Evolutionary conservation across 2,329 filamentous ascomycete species (phyloP).

Genomic region (Trichophyton schoenleinii): DNA sequence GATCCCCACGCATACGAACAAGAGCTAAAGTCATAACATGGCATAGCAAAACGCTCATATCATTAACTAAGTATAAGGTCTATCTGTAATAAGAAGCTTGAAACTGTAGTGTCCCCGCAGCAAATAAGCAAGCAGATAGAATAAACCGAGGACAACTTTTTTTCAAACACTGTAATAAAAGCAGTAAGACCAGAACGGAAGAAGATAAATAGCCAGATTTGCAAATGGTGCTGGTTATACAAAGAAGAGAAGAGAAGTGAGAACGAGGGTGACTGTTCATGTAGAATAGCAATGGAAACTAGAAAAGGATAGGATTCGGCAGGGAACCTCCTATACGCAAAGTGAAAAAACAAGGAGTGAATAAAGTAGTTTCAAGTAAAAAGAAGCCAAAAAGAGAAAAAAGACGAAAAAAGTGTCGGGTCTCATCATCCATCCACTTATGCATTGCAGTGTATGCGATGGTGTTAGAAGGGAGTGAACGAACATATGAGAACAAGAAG

Average conservation of each 20-base stretch:
- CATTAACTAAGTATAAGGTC: background rate
- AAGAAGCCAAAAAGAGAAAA: background rate
- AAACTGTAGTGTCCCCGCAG: background rate
- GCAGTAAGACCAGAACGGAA: background rate
- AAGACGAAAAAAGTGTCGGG: background rate
- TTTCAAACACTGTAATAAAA: background rate
- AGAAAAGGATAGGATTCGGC: too few relatives aligned
- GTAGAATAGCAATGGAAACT: too few relatives aligned
- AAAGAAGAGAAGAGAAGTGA: constrained; percentile 1
- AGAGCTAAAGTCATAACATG: background rate
- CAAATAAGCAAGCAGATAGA: background rate
- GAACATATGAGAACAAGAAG: background rate
- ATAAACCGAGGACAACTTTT: background rate
- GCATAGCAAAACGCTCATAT: background rate
- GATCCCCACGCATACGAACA: background rate
- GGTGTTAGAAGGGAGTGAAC: background rate
- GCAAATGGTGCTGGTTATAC: background rate
- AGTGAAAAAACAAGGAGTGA: too few relatives aligned
- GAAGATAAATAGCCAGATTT: background rate
- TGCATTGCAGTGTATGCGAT: background rate
- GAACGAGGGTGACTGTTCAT: background rate
- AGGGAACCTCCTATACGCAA: too few relatives aligned
- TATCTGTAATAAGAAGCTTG: background rate
- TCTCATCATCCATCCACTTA: background rate
- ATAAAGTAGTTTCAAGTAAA: background rate